phyloP scores from a whole-genome alignment of 2,329 filamentous ascomycete genomes.

The Graphilbum fragrans region DNA sequence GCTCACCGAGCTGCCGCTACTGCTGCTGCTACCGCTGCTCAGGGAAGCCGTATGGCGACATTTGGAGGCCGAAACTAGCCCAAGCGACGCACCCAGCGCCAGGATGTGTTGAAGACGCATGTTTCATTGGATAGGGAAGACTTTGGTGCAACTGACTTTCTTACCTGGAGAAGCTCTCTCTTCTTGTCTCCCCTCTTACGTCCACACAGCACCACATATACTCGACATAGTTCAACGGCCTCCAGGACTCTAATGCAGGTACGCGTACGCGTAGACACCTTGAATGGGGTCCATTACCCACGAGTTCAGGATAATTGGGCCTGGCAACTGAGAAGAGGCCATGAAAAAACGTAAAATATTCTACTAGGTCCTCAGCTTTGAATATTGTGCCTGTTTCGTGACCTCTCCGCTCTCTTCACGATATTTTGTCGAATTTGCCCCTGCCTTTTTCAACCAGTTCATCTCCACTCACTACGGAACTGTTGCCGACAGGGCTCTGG shows the following conservation, averaged over 20 bases:
- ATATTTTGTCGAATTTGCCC: too few relatives aligned
- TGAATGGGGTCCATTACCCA: neutral
- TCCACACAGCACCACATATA: neutral
- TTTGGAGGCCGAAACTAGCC: slow-evolving; percentile 3
- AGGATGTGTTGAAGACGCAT: slow-evolving; percentile 4
- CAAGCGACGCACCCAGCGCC: slow-evolving; percentile 1
- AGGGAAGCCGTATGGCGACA: slow-evolving; percentile 1
- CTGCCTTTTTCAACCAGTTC: neutral
- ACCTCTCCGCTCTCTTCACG: too few relatives aligned
- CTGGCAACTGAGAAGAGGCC: neutral
- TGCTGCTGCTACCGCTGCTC: neutral
- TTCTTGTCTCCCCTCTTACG: neutral
- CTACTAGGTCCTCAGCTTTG: too few relatives aligned
- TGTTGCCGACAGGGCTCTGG: neutral
- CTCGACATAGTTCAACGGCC: neutral
- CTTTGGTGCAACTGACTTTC: neutral
- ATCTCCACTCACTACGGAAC: neutral
- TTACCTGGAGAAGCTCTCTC: neutral
- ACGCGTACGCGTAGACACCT: neutral
- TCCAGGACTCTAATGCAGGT: neutral
- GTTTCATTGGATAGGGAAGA: neutral
- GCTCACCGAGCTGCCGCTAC: neutral
- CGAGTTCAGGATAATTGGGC: neutral
- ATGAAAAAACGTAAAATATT: neutral
- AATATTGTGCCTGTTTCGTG: too few relatives aligned